Conservation (phyloP, 441 rosid species). For the Gossypium trilobum region DNA sequence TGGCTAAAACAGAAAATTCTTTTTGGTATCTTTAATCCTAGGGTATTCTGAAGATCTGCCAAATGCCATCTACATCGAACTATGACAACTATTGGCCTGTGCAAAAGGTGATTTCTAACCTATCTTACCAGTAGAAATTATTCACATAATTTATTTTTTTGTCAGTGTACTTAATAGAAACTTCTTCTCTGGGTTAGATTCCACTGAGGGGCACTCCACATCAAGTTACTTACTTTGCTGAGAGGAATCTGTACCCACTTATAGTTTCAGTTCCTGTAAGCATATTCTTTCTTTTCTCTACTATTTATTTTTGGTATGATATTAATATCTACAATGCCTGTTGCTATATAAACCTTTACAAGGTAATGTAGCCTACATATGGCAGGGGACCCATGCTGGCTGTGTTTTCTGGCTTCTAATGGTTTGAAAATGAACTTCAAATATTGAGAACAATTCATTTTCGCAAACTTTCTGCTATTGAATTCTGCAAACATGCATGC, state of each 20-base stretch:
- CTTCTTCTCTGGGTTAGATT: constrained; percentile 43
- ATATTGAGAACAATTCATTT: background rate
- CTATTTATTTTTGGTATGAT: background rate
- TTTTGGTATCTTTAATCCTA: constrained; percentile 25
- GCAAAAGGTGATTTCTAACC: constrained; percentile 53
- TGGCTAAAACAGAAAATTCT: constrained; percentile 11
- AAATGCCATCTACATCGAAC: constrained; percentile 64
- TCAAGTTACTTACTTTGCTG: constrained; percentile 90
- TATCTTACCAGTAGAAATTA: background rate
- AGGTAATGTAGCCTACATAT: constrained; percentile 1
- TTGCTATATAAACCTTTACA: background rate
- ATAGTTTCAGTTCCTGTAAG: constrained; percentile 93
- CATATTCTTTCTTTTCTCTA: constrained; percentile 10
- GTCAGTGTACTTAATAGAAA: constrained; percentile 20
- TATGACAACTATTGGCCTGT: constrained; percentile 98
- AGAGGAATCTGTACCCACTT: constrained; percentile 79
- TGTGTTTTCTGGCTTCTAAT: background rate
- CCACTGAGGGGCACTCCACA: constrained; percentile 95
- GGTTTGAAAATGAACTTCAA: constrained; percentile 1
- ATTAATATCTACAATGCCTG: background rate
- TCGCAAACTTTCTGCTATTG: background rate
- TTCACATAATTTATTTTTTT: background rate
- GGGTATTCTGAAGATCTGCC: constrained; percentile 96
- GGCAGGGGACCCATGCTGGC: background rate
- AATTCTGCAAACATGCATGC: background rate